These are phyloP conservation scores for Phanerochaete carnosa DNA, from an alignment of 768 basidiomycete species.

Conservation along the genomic window DNA sequence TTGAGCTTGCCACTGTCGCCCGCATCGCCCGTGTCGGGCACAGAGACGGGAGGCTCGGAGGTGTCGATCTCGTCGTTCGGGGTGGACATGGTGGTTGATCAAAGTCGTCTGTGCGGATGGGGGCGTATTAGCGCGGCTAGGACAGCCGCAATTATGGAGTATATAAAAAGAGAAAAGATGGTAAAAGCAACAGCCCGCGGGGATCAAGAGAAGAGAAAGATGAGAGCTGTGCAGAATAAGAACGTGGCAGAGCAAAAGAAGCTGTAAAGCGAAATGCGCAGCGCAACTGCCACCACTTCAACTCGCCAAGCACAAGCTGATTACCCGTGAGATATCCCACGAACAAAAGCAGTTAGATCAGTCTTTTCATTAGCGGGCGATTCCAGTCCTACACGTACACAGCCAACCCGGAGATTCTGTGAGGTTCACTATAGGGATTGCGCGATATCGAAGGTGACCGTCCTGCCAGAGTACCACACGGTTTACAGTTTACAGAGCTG, in stretches of 20 bases:
- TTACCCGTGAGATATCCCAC: background rate
- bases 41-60: slow-evolving; percentile 51
- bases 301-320: background rate
- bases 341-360: background rate
- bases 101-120: background rate
- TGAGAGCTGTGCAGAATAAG: background rate
- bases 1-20: slow-evolving; percentile 91
- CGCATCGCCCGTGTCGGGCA: slow-evolving; percentile 65
- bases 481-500: too few species aligned
- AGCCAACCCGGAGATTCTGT: too few species aligned
- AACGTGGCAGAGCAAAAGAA: background rate
- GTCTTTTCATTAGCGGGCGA: background rate
- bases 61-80: slow-evolving; percentile 21
- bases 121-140: background rate
- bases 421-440: too few species aligned
- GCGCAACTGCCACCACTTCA: background rate
- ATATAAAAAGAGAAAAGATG: background rate
- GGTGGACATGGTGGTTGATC: background rate
- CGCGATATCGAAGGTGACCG: too few species aligned
- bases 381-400: too few species aligned
- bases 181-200: background rate
- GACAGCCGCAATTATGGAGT: background rate
- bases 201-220: background rate
- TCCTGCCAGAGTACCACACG: too few species aligned
- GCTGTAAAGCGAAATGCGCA: background rate